Evolutionary conservation across 1,284 basidiomycete species (phyloP).

Genomic region (Mycosarcoma mackinlayi): DNA sequence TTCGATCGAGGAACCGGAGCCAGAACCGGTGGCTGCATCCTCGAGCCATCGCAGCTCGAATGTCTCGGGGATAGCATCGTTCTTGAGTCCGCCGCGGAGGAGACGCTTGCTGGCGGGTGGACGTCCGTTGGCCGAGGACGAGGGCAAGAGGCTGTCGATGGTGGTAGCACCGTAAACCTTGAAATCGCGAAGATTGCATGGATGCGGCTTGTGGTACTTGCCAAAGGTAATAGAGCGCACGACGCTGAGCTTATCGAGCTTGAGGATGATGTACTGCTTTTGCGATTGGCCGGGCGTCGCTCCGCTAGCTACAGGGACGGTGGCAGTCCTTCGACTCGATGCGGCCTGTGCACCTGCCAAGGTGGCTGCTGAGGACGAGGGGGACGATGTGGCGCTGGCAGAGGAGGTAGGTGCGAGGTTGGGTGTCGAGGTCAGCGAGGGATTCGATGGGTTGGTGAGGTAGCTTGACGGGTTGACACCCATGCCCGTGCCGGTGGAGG

Average conservation of each 20-base stretch:
- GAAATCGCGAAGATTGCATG: conserved; percentile 68
- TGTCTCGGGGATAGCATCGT: conserved; percentile 61
- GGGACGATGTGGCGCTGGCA: conserved; percentile 24
- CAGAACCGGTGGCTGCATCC: conserved; percentile 43
- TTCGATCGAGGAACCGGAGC: conserved; percentile 36
- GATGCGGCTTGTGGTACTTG: conserved; percentile 68
- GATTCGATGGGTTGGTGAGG: conserved; percentile 13
- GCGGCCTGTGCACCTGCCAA: conserved; percentile 4
- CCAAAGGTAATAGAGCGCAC: conserved; percentile 66
- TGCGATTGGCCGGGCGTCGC: conserved; percentile 9
- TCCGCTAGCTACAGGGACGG: conserved; percentile 10
- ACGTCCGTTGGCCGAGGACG: conserved; percentile 30
- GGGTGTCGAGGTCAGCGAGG: conserved; percentile 3
- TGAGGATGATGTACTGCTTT: conserved; percentile 67
- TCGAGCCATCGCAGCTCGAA: conserved; percentile 55
- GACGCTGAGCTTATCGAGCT: conserved; percentile 61
- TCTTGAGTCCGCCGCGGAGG: conserved; percentile 62
- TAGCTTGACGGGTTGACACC: conserved; percentile 25
- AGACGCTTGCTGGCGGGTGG: conserved; percentile 53
- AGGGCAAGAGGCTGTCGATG: conserved; percentile 43
- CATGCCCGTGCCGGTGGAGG: conserved; percentile 23
- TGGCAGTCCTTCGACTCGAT: conserved; percentile 7
- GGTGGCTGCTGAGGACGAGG: conserved; percentile 18
- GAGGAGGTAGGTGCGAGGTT: conserved; percentile 19
- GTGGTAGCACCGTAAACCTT: conserved; percentile 65